Conservation (phyloP, 2,329 filamentous ascomycete genomes). For the Colletotrichum trifolii region DNA sequence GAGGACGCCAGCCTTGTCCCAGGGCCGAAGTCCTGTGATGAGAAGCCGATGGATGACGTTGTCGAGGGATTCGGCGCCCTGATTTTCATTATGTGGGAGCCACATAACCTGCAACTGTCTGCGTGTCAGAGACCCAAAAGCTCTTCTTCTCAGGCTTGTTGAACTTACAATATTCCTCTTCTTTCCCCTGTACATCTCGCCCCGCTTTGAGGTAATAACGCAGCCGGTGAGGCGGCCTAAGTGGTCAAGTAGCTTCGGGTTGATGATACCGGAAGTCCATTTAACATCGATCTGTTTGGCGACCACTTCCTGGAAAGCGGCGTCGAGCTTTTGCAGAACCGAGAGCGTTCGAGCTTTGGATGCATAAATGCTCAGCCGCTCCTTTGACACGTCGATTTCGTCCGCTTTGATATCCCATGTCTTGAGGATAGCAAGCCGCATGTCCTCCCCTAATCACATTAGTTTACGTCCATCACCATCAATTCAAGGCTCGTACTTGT, state of each 20-base stretch:
- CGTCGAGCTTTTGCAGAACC: constrained; percentile 44
- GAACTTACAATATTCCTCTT: too few species aligned
- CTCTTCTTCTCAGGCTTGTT: constrained; percentile 22
- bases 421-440: constrained; percentile 27
- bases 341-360: constrained; percentile 49
- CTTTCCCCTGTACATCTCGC: too few species aligned
- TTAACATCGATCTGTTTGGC: constrained; percentile 40
- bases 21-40: constrained; percentile 18
- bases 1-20: neutral
- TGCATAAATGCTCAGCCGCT: constrained; percentile 49
- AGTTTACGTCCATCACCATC: neutral
- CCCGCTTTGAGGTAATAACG: too few species aligned
- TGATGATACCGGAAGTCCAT: constrained; percentile 40
- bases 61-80: neutral
- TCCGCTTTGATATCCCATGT: constrained; percentile 45
- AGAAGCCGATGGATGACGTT: constrained; percentile 35
- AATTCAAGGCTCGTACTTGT: constrained; percentile 10
- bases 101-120: too few species aligned
- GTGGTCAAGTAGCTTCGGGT: constrained; percentile 46
- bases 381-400: constrained; percentile 43
- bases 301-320: constrained; percentile 11
- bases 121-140: too few species aligned
- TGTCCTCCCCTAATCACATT: constrained; percentile 16
- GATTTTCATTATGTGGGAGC: too few species aligned
- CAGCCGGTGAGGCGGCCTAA: constrained; percentile 51